phyloP scores from a whole-genome alignment of 768 basidiomycete genomes.

The Amanita inopinata region DNA sequence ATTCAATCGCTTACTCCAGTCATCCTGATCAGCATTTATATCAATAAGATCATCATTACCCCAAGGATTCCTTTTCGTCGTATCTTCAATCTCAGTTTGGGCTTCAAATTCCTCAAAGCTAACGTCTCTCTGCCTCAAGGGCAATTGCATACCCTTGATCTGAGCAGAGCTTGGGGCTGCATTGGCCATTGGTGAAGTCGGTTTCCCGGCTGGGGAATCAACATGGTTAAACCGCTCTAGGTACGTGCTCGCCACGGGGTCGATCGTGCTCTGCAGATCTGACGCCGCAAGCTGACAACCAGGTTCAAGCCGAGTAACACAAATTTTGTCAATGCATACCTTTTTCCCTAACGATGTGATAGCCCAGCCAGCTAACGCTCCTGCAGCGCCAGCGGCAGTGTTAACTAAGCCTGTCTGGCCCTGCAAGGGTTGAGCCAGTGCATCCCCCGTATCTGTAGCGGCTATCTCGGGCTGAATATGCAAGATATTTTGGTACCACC shows the following conservation, averaged over 20 bases:
- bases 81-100: constrained; percentile 30
- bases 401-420: constrained; percentile 55
- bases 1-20: constrained; percentile 71
- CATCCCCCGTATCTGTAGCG: constrained; percentile 18
- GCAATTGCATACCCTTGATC: constrained; percentile 61
- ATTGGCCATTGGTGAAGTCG: neutral
- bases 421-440: constrained; percentile 19
- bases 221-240: neutral
- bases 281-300: constrained; percentile 50
- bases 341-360: constrained; percentile 84
- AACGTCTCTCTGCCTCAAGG: constrained; percentile 30
- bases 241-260: constrained; percentile 30
- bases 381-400: constrained; percentile 85
- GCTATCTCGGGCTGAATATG: constrained; percentile 29
- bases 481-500: neutral
- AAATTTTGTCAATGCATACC: constrained; percentile 26
- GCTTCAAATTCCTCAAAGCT: constrained; percentile 31
- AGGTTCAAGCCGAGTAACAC: neutral
- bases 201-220: neutral
- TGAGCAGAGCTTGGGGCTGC: constrained; percentile 6
- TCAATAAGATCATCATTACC: constrained; percentile 81
- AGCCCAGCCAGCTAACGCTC: constrained; percentile 92
- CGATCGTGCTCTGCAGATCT: constrained; percentile 66
- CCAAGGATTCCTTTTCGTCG: constrained; percentile 49
- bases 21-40: constrained; percentile 84